phyloP scores from a whole-genome alignment of 139 green algal genomes.

The Asterochloris erici region DNA sequence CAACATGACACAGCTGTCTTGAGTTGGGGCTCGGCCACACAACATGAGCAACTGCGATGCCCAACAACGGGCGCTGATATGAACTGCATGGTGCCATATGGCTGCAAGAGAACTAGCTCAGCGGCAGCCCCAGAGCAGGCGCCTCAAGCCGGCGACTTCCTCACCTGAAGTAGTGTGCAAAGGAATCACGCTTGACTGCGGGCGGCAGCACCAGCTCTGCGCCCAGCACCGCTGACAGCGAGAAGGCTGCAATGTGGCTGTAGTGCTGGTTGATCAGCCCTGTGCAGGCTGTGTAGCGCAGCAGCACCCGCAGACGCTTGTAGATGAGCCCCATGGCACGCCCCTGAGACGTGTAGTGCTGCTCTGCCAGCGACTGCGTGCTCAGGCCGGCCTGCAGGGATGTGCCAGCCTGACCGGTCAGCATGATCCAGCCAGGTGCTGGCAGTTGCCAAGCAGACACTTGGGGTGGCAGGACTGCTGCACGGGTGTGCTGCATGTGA shows the following conservation, averaged over 20 bases:
- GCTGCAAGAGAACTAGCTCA: too few relatives aligned
- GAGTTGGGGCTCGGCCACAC: too few relatives aligned
- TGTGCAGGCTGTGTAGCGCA: slow-evolving; percentile 69
- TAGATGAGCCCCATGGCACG: slow-evolving; percentile 37
- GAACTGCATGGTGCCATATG: too few relatives aligned
- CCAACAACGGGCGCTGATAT: too few relatives aligned
- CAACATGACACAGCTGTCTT: too few relatives aligned
- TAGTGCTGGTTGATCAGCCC: slow-evolving; percentile 78
- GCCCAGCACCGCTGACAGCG: slow-evolving; percentile 49
- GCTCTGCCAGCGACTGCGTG: slow-evolving; percentile 26
- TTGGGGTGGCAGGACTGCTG: too few relatives aligned
- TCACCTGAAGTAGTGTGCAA: slow-evolving; percentile 49
- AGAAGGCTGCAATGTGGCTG: slow-evolving; percentile 58
- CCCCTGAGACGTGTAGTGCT: slow-evolving; percentile 49
- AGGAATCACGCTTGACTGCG: slow-evolving; percentile 46
- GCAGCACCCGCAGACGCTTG: slow-evolving; percentile 45
- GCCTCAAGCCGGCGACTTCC: background rate
- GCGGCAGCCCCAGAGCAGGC: too few relatives aligned
- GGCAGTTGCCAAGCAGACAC: too few relatives aligned
- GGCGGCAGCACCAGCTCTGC: slow-evolving; percentile 60
- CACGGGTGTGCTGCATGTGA: too few relatives aligned
- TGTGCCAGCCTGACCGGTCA: too few relatives aligned
- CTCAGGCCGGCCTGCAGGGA: slow-evolving; percentile 17
- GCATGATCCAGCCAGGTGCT: too few relatives aligned
- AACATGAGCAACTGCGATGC: too few relatives aligned